A percentile compares a stretch with the other conserved stretches of the same genome.
Conservation (phyloP, 2,329 filamentous ascomycete genomes). For the Aspergillus sp. region DNA sequence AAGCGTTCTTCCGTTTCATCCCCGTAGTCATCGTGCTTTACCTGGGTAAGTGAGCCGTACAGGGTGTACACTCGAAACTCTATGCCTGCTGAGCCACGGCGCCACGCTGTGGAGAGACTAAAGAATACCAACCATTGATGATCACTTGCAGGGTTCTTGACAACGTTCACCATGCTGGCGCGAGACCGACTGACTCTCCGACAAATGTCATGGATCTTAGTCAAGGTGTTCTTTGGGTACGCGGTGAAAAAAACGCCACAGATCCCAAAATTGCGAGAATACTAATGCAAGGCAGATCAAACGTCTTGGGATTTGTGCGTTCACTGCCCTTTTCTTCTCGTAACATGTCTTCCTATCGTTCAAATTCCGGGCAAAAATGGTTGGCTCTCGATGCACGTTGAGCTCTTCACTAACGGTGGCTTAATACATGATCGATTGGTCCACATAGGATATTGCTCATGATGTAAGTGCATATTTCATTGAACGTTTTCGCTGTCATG, state of each 20-base stretch:
- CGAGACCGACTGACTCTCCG: conserved; percentile 49
- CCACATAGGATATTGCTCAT: conserved; percentile 30
- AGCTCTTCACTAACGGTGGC: conserved; percentile 27
- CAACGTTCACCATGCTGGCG: conserved; percentile 61
- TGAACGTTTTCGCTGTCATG: conserved; percentile 22
- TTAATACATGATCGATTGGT: conserved; percentile 30
- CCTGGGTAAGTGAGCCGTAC: conserved; percentile 49
- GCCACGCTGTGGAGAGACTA: background rate
- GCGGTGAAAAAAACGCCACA: background rate
- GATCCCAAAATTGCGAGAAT: conserved; percentile 6
- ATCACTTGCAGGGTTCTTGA: conserved; percentile 61
- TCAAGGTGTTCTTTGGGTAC: conserved; percentile 58
- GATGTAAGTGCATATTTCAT: conserved; percentile 25
- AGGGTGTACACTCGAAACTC: background rate
- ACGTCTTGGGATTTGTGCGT: conserved; percentile 54
- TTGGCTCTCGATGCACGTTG: conserved; percentile 1
- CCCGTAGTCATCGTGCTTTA: conserved; percentile 77
- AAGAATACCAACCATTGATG: conserved; percentile 4
- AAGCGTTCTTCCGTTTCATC: conserved; percentile 79
- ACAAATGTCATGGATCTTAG: conserved; percentile 54
- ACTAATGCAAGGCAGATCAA: conserved; percentile 36
- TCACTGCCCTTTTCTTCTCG: conserved; percentile 1
- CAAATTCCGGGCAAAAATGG: background rate
- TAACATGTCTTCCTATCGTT: background rate
- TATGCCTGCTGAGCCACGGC: conserved; percentile 9